Percentiles rank a stretch among this genome's conserved stretches.
These are phyloP conservation scores for Quercus suber DNA, from an alignment of 306 rosid species.

Conservation along the genomic window DNA sequence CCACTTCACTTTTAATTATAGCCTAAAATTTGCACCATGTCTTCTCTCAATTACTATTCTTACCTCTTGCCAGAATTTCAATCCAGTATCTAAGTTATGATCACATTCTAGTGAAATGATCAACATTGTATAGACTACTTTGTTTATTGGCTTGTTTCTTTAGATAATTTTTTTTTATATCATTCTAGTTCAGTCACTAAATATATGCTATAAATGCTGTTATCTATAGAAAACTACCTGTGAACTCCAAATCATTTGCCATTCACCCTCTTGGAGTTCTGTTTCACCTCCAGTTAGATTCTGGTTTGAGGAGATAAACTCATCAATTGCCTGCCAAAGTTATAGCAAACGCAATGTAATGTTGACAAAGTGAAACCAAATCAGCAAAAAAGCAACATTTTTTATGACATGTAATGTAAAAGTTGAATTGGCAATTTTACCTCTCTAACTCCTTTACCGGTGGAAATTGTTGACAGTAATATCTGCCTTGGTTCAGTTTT, in stretches of 20 bases:
- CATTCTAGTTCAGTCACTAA: background rate
- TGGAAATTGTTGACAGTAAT: constrained; percentile 67
- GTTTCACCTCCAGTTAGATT: constrained; percentile 35
- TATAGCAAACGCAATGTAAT: background rate
- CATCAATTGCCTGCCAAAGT: constrained; percentile 68
- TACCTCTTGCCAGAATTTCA: no score
- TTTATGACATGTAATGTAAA: background rate
- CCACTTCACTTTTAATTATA: no score
- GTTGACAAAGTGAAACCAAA: background rate
- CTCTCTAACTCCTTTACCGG: constrained; percentile 52
- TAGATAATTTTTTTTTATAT: background rate
- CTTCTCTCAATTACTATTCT: no score
- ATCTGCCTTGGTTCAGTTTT: constrained; percentile 75
- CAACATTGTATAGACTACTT: no score
- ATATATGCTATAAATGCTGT: background rate
- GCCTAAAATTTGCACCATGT: no score
- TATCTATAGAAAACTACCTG: constrained; percentile 54
- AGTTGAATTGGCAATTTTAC: constrained; percentile 28
- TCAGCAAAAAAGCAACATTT: background rate
- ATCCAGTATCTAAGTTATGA: no score
- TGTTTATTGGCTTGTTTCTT: background rate
- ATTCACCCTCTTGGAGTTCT: constrained; percentile 79
- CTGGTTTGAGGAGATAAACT: constrained; percentile 47
- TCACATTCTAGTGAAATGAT: no score
- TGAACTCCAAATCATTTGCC: constrained; percentile 95